Conservation (phyloP, 139 green algal species). For the Haematococcus sp. region DNA sequence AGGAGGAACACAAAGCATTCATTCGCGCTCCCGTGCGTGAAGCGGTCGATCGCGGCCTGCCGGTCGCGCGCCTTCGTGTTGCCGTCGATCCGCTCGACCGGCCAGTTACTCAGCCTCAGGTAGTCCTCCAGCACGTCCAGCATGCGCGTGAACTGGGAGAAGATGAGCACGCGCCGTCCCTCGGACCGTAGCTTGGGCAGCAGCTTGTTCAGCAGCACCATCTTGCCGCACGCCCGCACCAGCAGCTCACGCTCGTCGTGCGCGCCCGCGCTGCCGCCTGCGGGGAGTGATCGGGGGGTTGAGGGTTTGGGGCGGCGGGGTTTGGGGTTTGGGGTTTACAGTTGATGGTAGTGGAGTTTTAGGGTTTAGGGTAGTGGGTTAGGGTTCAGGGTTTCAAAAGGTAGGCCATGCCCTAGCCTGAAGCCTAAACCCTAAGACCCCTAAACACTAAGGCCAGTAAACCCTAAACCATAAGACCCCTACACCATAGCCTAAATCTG, state of each 20-base stretch:
- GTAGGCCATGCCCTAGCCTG: no score
- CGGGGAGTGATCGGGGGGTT: constrained; percentile 5
- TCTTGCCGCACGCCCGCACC: constrained; percentile 70
- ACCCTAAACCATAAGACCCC: no score
- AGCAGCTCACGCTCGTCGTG: constrained; percentile 57
- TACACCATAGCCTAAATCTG: no score
- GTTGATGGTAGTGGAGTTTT: not conserved
- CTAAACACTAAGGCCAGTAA: no score
- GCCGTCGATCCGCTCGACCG: constrained; percentile 87
- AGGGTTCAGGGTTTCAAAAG: no score
- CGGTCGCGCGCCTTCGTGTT: constrained; percentile 51
- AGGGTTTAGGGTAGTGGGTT: no score
- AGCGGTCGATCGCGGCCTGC: constrained; percentile 90
- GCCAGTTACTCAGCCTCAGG: constrained; percentile 43
- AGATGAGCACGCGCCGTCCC: constrained; percentile 84
- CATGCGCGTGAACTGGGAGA: constrained; percentile 82
- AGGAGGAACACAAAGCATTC: constrained; percentile 87
- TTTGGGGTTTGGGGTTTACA: no score
- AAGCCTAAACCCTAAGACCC: no score
- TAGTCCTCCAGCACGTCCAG: constrained; percentile 87
- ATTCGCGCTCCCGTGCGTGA: constrained; percentile 57
- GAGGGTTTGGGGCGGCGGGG: not conserved
- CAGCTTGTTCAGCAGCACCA: constrained; percentile 79
- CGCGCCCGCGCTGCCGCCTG: not conserved
- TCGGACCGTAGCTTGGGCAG: constrained; percentile 80